These are phyloP conservation scores for Primulina huaijiensis DNA, from an alignment of 257 asterid genomes.

Conservation along the genomic window DNA sequence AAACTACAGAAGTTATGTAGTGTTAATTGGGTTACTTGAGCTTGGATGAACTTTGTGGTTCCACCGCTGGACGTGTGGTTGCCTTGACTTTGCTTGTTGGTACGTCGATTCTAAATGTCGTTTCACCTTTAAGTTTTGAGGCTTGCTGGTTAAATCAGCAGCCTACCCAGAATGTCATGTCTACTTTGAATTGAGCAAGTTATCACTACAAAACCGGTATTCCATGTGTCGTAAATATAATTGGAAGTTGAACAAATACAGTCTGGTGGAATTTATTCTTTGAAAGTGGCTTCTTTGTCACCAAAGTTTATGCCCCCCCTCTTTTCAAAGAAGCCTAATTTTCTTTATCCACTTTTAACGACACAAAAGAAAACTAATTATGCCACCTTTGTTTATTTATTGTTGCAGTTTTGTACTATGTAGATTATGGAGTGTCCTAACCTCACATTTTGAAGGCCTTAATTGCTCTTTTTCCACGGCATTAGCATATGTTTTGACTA, in stretches of 20 bases:
- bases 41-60: not conserved
- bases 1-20: slow-evolving; percentile 5
- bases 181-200: not conserved
- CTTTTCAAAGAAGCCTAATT: not conserved
- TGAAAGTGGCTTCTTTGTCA: not conserved
- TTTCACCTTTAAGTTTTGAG: not conserved
- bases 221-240: not conserved
- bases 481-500: too few relatives aligned
- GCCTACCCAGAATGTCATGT: not conserved
- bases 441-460: too few relatives aligned
- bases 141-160: not conserved
- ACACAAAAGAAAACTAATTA: not conserved
- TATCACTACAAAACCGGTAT: too few relatives aligned
- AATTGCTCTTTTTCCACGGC: too few relatives aligned
- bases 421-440: too few relatives aligned
- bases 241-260: not conserved
- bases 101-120: slow-evolving; percentile 22
- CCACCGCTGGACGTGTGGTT: slow-evolving; percentile 1
- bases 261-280: not conserved
- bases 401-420: too few relatives aligned
- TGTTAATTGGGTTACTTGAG: too few relatives aligned
- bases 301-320: not conserved
- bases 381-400: not conserved
- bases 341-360: not conserved
- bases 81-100: slow-evolving; percentile 36